These are phyloP conservation scores for Cordyceps farinosa DNA, from an alignment of 2,329 filamentous ascomycete genomes.

Conservation along the genomic window DNA sequence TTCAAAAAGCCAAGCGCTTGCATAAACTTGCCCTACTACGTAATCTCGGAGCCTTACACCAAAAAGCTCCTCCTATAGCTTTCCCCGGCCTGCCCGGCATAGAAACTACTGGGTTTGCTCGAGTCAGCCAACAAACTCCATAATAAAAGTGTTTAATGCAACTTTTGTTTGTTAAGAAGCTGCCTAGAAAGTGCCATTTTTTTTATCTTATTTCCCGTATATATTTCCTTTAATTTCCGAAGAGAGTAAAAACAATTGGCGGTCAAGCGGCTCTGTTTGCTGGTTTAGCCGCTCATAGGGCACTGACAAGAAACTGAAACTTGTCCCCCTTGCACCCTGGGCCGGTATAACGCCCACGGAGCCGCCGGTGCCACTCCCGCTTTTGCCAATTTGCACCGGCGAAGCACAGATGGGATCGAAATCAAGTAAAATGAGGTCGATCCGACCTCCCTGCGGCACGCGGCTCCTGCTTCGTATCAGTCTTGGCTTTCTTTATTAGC, in stretches of 20 bases:
- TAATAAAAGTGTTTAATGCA: background rate
- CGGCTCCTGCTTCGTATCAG: too few relatives aligned
- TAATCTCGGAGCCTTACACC: background rate
- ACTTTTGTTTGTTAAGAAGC: background rate
- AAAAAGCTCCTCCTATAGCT: background rate
- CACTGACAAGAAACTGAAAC: too few relatives aligned
- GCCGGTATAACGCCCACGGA: background rate
- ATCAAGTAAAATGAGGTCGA: background rate
- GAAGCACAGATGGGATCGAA: background rate
- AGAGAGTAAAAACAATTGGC: too few relatives aligned
- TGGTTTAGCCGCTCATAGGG: too few relatives aligned
- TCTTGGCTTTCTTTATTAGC: too few relatives aligned
- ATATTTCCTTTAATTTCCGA: too few relatives aligned
- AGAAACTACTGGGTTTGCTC: background rate
- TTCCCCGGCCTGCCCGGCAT: background rate
- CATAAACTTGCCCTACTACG: background rate
- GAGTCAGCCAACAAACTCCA: background rate
- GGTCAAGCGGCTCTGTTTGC: too few relatives aligned
- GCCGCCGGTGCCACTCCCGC: background rate
- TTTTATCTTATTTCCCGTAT: too few relatives aligned
- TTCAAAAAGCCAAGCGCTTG: background rate
- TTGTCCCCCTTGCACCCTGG: too few relatives aligned
- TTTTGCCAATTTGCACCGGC: background rate
- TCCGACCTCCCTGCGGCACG: too few relatives aligned
- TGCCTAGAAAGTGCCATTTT: background rate